Evolutionary conservation across 371 early-diverging fungal genomes (phyloP), one percentile per base, ranked within the genome.

Genomic region (Lichtheimia hyalospora): DNA sequence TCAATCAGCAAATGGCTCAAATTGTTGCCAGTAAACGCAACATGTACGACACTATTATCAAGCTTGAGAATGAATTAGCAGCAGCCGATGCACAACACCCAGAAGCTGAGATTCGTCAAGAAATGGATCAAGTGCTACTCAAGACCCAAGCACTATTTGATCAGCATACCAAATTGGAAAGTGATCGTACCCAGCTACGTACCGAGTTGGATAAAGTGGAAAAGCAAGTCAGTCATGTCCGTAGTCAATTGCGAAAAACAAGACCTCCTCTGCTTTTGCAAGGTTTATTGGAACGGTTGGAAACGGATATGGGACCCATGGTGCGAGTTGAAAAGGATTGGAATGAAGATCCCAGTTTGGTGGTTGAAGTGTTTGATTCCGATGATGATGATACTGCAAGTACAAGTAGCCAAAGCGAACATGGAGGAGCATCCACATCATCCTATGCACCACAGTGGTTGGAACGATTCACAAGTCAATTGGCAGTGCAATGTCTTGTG

Each of bases 211-310:
- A 69, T 25, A 60, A 64, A 15, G 52, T 69, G 4, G 63, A 74
- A n/a, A 51, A 64, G 6, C 61, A 75, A 21, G 52, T 85, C 15
- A 73, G 77, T 1, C 68, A 57, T 6, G 74, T 77, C 12, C 64
- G 72, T 4, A 64, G 62, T 0, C 41, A 72, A 18, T 68, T 85
- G 28, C 66, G 72, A 25, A 68, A 76, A 49, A 73, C 81, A 5
- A 68, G 86, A 2, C 86, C 86, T 0, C 83, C 79, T 15, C 67
- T 77, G 8, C 61, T 85, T 15, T 55, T 85, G 15, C 73, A 81
- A 48, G 82, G 86, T 3, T 59, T 85, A 14, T 49, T 85, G 56
- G 83, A 77, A 25, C 73, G 84, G 14, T 64, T 85, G 10, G 84
- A 85, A 18, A 79, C 73, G 1, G 73, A 71, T 10, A 74, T 73